A percentile compares a stretch with the other conserved stretches of the same genome.
These are phyloP conservation scores for Boeremia exigua DNA, from an alignment of 2,329 filamentous ascomycete genomes.

Conservation along the genomic window DNA sequence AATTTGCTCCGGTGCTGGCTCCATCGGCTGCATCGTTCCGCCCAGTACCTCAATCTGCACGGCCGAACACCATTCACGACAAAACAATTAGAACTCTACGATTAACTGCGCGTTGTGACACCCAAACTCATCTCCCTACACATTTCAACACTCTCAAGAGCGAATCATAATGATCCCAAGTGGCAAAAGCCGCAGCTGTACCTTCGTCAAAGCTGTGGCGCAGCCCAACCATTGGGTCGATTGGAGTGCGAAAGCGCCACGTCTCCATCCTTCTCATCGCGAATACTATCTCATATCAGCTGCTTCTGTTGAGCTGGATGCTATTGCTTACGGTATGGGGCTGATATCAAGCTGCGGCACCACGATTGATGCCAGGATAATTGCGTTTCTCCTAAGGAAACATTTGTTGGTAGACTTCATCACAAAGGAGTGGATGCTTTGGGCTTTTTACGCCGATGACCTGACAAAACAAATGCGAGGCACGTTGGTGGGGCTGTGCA, in stretches of 20 bases:
- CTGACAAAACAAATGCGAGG: not conserved
- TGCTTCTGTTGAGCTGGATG: not conserved
- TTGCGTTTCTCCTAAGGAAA: not conserved
- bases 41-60: not conserved
- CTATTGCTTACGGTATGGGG: too few relatives aligned
- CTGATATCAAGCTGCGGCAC: not conserved
- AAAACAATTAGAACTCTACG: too few relatives aligned
- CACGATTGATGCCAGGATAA: too few relatives aligned
- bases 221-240: not conserved
- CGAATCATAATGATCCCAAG: not conserved
- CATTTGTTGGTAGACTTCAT: not conserved
- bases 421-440: not conserved
- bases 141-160: not conserved
- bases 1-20: not conserved
- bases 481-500: not conserved
- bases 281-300: not conserved
- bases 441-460: not conserved
- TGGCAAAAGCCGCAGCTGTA: not conserved
- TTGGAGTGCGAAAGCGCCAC: not conserved
- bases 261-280: not conserved
- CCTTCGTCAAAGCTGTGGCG: not conserved
- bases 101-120: too few relatives aligned
- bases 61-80: not conserved
- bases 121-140: too few relatives aligned
- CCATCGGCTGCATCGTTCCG: constrained; percentile 2